Base-by-base conservation (phyloP, 371 early-diverging fungal genomes). In the Entomophthora muscae region DNA sequence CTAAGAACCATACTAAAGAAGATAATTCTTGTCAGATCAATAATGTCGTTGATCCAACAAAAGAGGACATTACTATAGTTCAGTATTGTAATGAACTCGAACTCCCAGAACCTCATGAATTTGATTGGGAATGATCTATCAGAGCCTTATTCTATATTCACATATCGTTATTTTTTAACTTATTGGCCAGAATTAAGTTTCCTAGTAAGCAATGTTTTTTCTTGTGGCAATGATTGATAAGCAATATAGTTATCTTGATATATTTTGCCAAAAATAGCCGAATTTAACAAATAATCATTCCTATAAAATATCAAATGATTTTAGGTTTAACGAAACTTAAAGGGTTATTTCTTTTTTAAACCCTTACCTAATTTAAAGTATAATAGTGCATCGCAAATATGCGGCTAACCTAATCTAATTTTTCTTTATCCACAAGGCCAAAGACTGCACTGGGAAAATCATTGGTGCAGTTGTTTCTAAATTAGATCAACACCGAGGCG, bases 121-220 rank as follows among this genome's bases (percentile, higher is more conserved):
- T 76, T 97, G 54, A 91, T 97, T 52, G 91, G 90, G 64, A 83
- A 83, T 27, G 93, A 92, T 66, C 79, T 97, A 13, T 90, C 92
- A 0, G 98, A 97, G 67, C 95, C 98, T 0, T 97, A 97, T 70
- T 88, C 93, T 1, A 62, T 95, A 53, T 97, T 90, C 73, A 95
- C 98, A 0, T 97, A 95, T 75, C 86, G 95, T n/a, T 95, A 90
- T 72, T 97, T 97, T 67, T 78, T 97, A 12, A 85, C 88, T 66
- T 83, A 86, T 61, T 93, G 92, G 93, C 91, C 89, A 1, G 72
- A 81, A 52, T 78, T 93, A 29, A 91, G 88, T 64, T 87, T 89
- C 64, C 68, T 91, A 66, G 92, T 85, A 70, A 72, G 68, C n/a
- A n/a, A n/a, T n/a, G n/a, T n/a, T n/a, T n/a, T 66, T n/a, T n/a